These are phyloP conservation scores for Alternaria incomplexa DNA, from an alignment of 2,329 filamentous ascomycete species.

Conservation along the genomic window DNA sequence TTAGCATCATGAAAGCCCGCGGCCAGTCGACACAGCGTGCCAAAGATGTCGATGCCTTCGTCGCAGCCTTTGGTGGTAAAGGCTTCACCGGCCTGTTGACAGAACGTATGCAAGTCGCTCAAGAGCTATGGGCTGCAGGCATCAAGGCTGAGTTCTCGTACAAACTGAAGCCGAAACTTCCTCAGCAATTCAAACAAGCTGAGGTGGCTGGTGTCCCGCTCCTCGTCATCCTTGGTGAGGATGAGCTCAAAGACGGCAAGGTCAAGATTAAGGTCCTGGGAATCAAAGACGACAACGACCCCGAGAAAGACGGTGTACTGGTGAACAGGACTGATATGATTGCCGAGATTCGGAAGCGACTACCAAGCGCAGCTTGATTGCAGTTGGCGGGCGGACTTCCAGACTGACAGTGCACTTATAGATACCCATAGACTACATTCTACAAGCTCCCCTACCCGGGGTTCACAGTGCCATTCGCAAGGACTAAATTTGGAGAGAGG, in stretches of 20 bases:
- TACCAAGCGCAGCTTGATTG: conserved; percentile 42
- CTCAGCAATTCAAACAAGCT: conserved; percentile 88
- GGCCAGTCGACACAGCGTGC: conserved; percentile 67
- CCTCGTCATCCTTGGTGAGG: conserved; percentile 87
- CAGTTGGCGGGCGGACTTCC: neutral
- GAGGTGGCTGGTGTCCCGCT: conserved; percentile 81
- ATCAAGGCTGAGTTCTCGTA: conserved; percentile 91
- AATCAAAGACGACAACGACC: conserved; percentile 74
- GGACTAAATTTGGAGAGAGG: neutral
- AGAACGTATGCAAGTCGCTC: conserved; percentile 82
- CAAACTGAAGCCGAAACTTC: conserved; percentile 90
- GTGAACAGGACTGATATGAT: conserved; percentile 70
- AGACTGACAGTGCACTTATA: conserved; percentile 1
- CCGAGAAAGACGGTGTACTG: conserved; percentile 86
- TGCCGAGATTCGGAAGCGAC: conserved; percentile 64
- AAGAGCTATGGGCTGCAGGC: conserved; percentile 81
- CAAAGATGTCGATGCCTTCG: conserved; percentile 85
- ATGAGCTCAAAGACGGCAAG: conserved; percentile 82
- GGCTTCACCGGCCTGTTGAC: conserved; percentile 79
- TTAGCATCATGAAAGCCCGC: conserved; percentile 84
- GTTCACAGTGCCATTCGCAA: neutral
- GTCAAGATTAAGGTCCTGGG: conserved; percentile 89
- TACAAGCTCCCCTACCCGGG: neutral
- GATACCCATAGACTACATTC: conserved; percentile 19
- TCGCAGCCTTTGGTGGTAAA: conserved; percentile 94